A percentile compares a stretch with the other conserved stretches of the same genome.
Evolutionary conservation across 352 stramenopile genomes (phyloP).

Genomic region (Phytopythium kandeliae): DNA sequence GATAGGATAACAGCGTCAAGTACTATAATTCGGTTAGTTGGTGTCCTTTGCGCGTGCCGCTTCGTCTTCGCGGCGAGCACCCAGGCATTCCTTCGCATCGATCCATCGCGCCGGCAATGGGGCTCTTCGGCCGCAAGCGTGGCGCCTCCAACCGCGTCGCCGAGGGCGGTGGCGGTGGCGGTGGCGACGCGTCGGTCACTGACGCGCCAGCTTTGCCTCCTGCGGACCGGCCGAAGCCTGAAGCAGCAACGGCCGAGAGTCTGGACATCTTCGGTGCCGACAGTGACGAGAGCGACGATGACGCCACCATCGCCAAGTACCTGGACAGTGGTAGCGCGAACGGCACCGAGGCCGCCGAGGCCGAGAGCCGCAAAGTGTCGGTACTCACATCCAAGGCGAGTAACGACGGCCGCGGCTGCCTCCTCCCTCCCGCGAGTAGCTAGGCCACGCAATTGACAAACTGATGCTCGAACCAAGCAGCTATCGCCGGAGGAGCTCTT

Average conservation of each 20-base stretch:
- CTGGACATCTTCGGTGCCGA: constrained; percentile 67
- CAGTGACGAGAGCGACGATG: constrained; percentile 79
- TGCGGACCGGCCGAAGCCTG: constrained; percentile 2
- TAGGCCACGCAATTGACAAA: too few species aligned
- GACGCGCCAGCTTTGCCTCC: constrained; percentile 1
- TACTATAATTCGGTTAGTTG: constrained; percentile 2
- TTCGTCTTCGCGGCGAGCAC: too few species aligned
- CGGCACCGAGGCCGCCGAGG: constrained; percentile 18
- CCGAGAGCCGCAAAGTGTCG: constrained; percentile 61
- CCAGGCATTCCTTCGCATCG: too few species aligned
- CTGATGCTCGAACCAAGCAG: constrained; percentile 15
- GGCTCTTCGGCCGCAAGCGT: constrained; percentile 27
- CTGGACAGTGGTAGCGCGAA: constrained; percentile 25
- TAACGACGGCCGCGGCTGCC: too few species aligned
- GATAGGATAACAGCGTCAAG: background rate
- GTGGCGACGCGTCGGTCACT: background rate
- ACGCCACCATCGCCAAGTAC: constrained; percentile 70
- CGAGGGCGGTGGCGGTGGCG: constrained; percentile 21
- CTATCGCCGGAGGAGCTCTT: constrained; percentile 88
- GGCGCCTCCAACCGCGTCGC: constrained; percentile 19
- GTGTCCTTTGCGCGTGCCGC: too few species aligned
- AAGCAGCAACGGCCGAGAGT: constrained; percentile 8
- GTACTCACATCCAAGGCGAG: constrained; percentile 58
- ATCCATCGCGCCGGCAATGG: constrained; percentile 15
- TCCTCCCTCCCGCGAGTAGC: too few species aligned